Base-by-base conservation (phyloP, 441 rosid species). In the Croton setiger region DNA sequence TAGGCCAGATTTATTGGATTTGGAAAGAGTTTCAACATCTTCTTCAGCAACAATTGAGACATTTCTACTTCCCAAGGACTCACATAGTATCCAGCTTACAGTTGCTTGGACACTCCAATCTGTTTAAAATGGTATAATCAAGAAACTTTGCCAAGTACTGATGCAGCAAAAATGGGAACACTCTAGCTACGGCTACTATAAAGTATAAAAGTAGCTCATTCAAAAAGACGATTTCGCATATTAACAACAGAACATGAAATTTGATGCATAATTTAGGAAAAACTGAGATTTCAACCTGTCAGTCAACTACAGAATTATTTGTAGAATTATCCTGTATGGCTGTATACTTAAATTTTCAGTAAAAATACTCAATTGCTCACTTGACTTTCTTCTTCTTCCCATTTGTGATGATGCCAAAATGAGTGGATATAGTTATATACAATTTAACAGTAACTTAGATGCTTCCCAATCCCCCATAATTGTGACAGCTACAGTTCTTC, bases 51-150 rank as follows among this genome's bases (percentile, higher is more conserved):
- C 75, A 55, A 88, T 86, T 0, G 83, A 81, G 62, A 88, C 81
- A 58, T 84, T 79, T 44, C 66, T 53, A 49, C 78, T 69, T 68
- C 86, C 89, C 21, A 86, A 76, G 60, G 81, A 75, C 72, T 79
- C 73, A 4, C 86, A 82, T 27, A 88, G 82, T 60, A 88, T 67
- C 89, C 86, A 88, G 78, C 93, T 88, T 35, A 86, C 82, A 31
- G 80, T 83, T 36, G 93, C 90, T 74, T 88, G 90, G 70, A 88
- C 89, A 51, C 93, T 85, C 90, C 90, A 86, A 72, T 88, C 93
- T 88, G 75, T 60, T 79, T 35, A 44, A 57, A 4, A 73, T 41
- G 45, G 31, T 7, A 54, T 57, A 45, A 70, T 17, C 56, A 63
- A 64, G 35, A 70, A 20, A 51, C 70, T 56, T 27, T 68, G 74